A percentile compares a stretch with the other conserved stretches of the same genome.
Evolutionary conservation across 495 filamentous ascomycete species (phyloP).

Genomic region (Daldinia decipiens): DNA sequence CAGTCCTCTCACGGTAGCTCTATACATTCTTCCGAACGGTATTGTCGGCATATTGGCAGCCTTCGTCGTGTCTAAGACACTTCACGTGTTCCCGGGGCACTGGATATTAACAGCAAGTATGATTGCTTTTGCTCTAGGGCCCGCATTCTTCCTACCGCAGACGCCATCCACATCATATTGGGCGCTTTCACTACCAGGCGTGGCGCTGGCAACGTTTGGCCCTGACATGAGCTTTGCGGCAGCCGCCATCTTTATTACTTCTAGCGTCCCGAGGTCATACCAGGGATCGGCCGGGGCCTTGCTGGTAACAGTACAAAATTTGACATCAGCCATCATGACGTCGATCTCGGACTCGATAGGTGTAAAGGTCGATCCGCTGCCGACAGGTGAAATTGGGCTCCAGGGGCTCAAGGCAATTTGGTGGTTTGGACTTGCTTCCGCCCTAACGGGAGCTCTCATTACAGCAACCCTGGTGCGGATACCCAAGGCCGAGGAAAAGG

Average conservation of each 20-base stretch:
- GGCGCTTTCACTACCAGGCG: conserved; percentile 63
- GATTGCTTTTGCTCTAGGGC: conserved; percentile 56
- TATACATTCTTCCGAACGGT: conserved; percentile 59
- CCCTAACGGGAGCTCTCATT: conserved; percentile 55
- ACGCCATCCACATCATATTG: conserved; percentile 63
- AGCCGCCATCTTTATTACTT: conserved; percentile 66
- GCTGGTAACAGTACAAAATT: conserved; percentile 72
- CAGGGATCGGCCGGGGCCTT: conserved; percentile 72
- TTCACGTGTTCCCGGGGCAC: conserved; percentile 60
- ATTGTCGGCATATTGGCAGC: conserved; percentile 58
- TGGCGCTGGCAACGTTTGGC: conserved; percentile 64
- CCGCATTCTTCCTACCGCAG: conserved; percentile 56
- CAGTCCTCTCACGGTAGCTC: conserved; percentile 51
- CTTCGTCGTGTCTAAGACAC: conserved; percentile 57
- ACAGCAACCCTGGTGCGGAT: conserved; percentile 57
- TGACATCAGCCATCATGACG: conserved; percentile 57
- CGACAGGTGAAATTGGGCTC: conserved; percentile 55
- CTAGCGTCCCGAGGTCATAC: conserved; percentile 63
- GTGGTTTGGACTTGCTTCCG: conserved; percentile 59
- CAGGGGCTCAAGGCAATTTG: conserved; percentile 57
- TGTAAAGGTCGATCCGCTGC: conserved; percentile 50
- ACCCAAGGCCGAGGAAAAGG: conserved; percentile 62
- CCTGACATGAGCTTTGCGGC: conserved; percentile 72
- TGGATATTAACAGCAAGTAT: conserved; percentile 59
- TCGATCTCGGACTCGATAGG: conserved; percentile 59